phyloP scores from a whole-genome alignment of 768 basidiomycete genomes.

The Boletus huronensis region DNA sequence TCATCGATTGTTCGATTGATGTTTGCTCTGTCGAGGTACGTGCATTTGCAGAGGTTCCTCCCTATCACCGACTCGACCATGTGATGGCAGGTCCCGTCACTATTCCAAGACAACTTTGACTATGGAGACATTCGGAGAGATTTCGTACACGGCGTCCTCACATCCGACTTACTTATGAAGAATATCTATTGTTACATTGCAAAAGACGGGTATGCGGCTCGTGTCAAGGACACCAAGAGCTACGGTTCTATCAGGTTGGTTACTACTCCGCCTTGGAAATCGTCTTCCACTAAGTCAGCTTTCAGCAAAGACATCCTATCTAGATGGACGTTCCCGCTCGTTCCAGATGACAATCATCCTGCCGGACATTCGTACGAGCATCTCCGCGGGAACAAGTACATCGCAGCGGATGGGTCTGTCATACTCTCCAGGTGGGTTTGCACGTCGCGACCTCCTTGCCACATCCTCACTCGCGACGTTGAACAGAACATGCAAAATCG shows the following conservation, averaged over 20 bases:
- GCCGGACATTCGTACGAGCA: conserved; percentile 81
- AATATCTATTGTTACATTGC: conserved; percentile 90
- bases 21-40: conserved; percentile 89
- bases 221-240: conserved; percentile 88
- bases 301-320: conserved; percentile 87
- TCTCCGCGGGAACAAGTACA: conserved; percentile 83
- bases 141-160: conserved; percentile 92
- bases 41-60: not conserved
- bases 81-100: conserved; percentile 73
- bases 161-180: conserved; percentile 92
- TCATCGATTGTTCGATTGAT: conserved; percentile 86
- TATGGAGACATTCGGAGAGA: conserved; percentile 88
- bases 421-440: conserved; percentile 70
- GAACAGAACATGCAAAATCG: conserved; percentile 73
- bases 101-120: conserved; percentile 99
- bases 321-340: conserved; percentile 93
- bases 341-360: conserved; percentile 92
- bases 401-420: conserved; percentile 76
- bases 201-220: conserved; percentile 86
- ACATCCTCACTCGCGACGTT: not conserved
- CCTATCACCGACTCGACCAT: not conserved
- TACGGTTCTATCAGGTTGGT: conserved; percentile 83
- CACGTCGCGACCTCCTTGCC: not conserved
- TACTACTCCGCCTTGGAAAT: not conserved
- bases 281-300: not conserved